Evolutionary conservation across 352 stramenopile genomes (phyloP).

Genomic region (Phytophthora vignae): DNA sequence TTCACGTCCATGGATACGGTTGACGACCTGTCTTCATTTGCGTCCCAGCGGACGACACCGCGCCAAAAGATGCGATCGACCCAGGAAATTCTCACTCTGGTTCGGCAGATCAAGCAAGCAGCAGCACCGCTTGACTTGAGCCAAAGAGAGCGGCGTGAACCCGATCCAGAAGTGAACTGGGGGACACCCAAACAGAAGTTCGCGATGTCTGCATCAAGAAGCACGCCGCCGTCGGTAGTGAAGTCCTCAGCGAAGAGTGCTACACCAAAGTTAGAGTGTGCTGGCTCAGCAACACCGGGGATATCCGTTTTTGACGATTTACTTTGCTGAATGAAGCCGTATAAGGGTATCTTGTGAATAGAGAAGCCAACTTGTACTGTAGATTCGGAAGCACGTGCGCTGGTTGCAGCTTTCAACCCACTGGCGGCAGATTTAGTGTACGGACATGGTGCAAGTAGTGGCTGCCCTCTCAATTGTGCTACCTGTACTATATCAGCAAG

Average conservation of each 20-base stretch:
- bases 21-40: slow-evolving; percentile 27
- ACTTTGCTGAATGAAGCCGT: not conserved
- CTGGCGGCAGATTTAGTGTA: too few relatives aligned
- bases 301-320: not conserved
- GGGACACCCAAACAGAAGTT: slow-evolving; percentile 18
- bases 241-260: not conserved
- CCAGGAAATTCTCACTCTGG: slow-evolving; percentile 46
- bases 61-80: slow-evolving; percentile 40
- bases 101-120: slow-evolving; percentile 47
- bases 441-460: too few relatives aligned
- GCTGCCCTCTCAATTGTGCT: too few relatives aligned
- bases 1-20: slow-evolving; percentile 46
- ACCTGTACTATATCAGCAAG: too few relatives aligned
- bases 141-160: slow-evolving; percentile 20
- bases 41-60: slow-evolving; percentile 21
- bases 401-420: not conserved
- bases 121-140: slow-evolving; percentile 15
- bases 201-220: not conserved
- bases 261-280: not conserved
- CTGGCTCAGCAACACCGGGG: not conserved
- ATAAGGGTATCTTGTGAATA: not conserved
- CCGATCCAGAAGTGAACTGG: slow-evolving; percentile 38
- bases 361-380: not conserved
- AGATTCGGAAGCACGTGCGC: not conserved
- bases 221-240: not conserved